Percentiles rank a stretch among this genome's conserved stretches.
Conservation (phyloP, 805 yeast species). For the Peterozyma toletana region DNA sequence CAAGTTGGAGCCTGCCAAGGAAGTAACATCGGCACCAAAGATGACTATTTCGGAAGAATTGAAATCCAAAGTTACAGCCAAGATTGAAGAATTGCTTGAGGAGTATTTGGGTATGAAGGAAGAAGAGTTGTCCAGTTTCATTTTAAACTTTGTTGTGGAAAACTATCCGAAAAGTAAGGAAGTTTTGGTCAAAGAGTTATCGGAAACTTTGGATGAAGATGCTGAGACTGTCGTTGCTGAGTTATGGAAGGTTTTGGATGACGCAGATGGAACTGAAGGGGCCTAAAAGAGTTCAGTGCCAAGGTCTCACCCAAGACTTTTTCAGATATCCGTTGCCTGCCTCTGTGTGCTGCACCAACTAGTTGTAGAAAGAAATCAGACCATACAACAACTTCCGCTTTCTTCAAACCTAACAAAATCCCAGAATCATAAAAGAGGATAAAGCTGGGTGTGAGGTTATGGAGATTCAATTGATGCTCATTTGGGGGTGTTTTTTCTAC, state of each 20-base stretch:
- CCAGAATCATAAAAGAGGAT: no score
- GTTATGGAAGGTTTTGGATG: slow-evolving; percentile 3
- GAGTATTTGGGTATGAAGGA: slow-evolving; percentile 49
- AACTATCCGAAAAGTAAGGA: slow-evolving; percentile 22
- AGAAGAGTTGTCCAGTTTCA: slow-evolving; percentile 37
- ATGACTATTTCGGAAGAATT: slow-evolving; percentile 2
- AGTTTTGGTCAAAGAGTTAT: slow-evolving; percentile 34
- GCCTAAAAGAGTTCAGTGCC: no score
- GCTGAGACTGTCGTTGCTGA: slow-evolving; percentile 20
- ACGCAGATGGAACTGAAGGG: no score
- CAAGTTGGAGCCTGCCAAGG: slow-evolving; percentile 13
- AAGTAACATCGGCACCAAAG: slow-evolving; percentile 13
- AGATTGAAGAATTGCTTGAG: slow-evolving; percentile 36
- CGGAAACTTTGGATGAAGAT: slow-evolving; percentile 41
- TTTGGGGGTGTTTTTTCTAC: no score
- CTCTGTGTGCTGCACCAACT: no score
- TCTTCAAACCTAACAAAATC: no score
- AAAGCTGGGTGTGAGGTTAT: no score
- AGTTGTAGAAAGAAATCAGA: no score
- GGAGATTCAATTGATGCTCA: no score
- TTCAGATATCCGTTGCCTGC: no score
- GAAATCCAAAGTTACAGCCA: slow-evolving; percentile 18
- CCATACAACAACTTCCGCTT: no score
- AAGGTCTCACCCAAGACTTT: no score
- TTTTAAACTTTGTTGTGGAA: slow-evolving; percentile 29